Conservation (phyloP, 306 rosid genomes). For the Cercis canadensis region DNA sequence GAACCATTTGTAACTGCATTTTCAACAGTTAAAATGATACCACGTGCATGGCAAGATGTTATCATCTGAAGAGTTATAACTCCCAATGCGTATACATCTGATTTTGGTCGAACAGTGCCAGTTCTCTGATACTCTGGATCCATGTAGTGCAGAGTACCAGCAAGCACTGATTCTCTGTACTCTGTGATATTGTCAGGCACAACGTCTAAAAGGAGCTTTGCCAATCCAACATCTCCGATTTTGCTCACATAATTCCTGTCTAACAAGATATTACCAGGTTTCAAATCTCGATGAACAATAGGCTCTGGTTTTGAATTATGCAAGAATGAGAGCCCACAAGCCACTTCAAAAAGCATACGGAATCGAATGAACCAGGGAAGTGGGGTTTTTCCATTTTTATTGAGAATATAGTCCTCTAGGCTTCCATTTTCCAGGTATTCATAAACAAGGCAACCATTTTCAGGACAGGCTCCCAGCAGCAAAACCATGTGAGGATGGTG, state of each 20-base stretch:
- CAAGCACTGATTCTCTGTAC: constrained; percentile 78
- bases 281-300: constrained; percentile 88
- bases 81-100: constrained; percentile 90
- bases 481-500: constrained; percentile 88
- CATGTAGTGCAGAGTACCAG: constrained; percentile 93
- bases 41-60: constrained; percentile 70
- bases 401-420: constrained; percentile 69
- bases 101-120: constrained; percentile 89
- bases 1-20: constrained; percentile 68
- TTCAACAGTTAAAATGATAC: constrained; percentile 61
- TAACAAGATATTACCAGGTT: constrained; percentile 90
- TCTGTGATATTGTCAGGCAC: constrained; percentile 87
- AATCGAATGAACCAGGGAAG: constrained; percentile 88
- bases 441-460: constrained; percentile 80
- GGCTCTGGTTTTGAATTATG: constrained; percentile 88
- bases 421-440: constrained; percentile 94
- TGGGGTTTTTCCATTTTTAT: constrained; percentile 55
- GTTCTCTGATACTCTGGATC: constrained; percentile 99
- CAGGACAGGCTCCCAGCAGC: constrained; percentile 97
- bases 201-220: constrained; percentile 71
- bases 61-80: constrained; percentile 76
- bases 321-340: constrained; percentile 84
- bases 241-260: constrained; percentile 85
- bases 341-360: constrained; percentile 75
- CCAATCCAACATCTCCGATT: constrained; percentile 88